phyloP scores from a whole-genome alignment of 2,329 filamentous ascomycete genomes.

The Talaromyces sp. region DNA sequence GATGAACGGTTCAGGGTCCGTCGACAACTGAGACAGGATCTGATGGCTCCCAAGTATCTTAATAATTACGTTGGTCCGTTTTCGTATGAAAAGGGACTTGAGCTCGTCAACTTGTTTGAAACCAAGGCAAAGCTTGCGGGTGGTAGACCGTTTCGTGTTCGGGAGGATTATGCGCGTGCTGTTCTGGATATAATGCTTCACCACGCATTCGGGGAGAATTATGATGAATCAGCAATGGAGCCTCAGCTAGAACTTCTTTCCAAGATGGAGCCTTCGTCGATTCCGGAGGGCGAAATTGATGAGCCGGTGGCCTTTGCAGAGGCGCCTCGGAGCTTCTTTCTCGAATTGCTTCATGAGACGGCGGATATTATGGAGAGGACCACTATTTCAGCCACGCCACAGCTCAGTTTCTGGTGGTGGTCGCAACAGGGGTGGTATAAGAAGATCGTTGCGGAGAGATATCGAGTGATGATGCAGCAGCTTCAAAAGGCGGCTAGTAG shows the following conservation, averaged over 20 bases:
- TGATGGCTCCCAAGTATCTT: background rate
- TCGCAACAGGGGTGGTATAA: background rate
- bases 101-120: background rate
- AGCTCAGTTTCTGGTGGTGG: background rate
- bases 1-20: background rate
- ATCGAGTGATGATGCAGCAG: too few species aligned
- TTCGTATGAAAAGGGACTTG: background rate
- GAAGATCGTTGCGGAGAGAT: background rate
- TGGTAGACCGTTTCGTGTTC: background rate
- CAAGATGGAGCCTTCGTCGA: background rate
- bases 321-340: background rate
- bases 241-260: background rate
- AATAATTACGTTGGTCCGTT: background rate
- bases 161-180: background rate
- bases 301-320: background rate
- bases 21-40: background rate
- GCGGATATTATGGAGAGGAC: background rate
- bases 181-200: background rate
- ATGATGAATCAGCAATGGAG: background rate
- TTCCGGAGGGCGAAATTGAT: background rate
- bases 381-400: background rate
- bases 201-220: background rate
- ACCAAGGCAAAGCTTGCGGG: background rate
- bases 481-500: background rate
- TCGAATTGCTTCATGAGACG: background rate